Evolutionary conservation across 2,329 filamentous ascomycete species (phyloP).

Genomic region (Paecilomyces dactylethromorphus): DNA sequence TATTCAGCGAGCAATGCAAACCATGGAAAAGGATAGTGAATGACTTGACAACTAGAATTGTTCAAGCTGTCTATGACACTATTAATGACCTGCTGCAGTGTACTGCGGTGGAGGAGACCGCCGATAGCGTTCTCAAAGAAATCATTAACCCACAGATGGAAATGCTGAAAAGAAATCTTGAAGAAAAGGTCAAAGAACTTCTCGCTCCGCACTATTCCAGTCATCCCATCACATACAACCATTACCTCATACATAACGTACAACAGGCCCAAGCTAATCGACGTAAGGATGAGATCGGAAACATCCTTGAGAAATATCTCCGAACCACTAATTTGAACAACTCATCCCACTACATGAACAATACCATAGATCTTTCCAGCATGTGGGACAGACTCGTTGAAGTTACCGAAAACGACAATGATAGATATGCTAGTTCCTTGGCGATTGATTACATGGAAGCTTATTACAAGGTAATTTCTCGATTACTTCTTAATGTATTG

Average conservation of each 20-base stretch:
- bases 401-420: slow-evolving; percentile 28
- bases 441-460: slow-evolving; percentile 37
- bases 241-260: slow-evolving; percentile 28
- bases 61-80: no score
- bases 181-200: no score
- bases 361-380: slow-evolving; percentile 5
- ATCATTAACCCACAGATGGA: no score
- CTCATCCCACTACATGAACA: background rate
- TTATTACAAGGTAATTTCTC: slow-evolving; percentile 38
- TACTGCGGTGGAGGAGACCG: no score
- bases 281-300: slow-evolving; percentile 5
- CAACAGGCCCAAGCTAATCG: slow-evolving; percentile 15
- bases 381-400: slow-evolving; percentile 13
- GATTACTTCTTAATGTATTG: background rate
- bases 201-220: background rate
- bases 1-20: slow-evolving; percentile 53
- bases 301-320: slow-evolving; percentile 9
- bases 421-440: slow-evolving; percentile 29
- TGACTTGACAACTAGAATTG: no score
- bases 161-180: no score
- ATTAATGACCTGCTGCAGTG: no score
- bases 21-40: slow-evolving; percentile 44
- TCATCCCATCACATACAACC: slow-evolving; percentile 13
- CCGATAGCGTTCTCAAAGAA: no score
- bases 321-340: background rate